Evolutionary conservation across 331 rosid species (phyloP).

Genomic region (Erythrophleum ivorense): DNA sequence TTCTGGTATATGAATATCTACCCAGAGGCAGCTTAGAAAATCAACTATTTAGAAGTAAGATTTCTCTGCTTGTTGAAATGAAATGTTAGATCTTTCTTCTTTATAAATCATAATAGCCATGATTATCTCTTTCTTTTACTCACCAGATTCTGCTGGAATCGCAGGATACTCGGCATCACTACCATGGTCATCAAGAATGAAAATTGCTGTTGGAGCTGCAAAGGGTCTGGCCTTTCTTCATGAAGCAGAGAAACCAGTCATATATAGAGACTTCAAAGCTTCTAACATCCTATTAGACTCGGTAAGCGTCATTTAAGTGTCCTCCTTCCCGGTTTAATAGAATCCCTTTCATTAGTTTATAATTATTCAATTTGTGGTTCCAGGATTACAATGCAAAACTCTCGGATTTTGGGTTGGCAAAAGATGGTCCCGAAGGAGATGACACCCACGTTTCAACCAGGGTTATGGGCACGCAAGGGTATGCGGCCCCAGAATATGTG

Average conservation of each 20-base stretch:
- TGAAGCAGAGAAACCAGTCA: slow-evolving; percentile 86
- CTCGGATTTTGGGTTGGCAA: slow-evolving; percentile 94
- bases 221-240: slow-evolving; percentile 88
- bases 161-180: slow-evolving; percentile 73
- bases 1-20: slow-evolving; percentile 81
- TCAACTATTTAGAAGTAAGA: slow-evolving; percentile 88
- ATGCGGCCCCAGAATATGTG: slow-evolving; percentile 92
- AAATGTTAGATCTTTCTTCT: neutral
- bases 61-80: neutral
- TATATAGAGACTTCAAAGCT: slow-evolving; percentile 91
- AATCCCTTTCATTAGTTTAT: neutral
- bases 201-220: slow-evolving; percentile 95
- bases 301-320: slow-evolving; percentile 48
- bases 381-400: slow-evolving; percentile 88
- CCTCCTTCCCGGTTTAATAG: neutral
- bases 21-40: slow-evolving; percentile 97
- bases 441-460: slow-evolving; percentile 96
- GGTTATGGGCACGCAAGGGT: slow-evolving; percentile 96
- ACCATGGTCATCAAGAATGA: slow-evolving; percentile 97
- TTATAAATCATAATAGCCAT: neutral
- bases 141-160: neutral
- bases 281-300: slow-evolving; percentile 93
- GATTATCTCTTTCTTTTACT: neutral
- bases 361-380: neutral
- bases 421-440: slow-evolving; percentile 95